phyloP scores from a whole-genome alignment of 164 flowering plant genomes.

The Umbellularia californica region DNA sequence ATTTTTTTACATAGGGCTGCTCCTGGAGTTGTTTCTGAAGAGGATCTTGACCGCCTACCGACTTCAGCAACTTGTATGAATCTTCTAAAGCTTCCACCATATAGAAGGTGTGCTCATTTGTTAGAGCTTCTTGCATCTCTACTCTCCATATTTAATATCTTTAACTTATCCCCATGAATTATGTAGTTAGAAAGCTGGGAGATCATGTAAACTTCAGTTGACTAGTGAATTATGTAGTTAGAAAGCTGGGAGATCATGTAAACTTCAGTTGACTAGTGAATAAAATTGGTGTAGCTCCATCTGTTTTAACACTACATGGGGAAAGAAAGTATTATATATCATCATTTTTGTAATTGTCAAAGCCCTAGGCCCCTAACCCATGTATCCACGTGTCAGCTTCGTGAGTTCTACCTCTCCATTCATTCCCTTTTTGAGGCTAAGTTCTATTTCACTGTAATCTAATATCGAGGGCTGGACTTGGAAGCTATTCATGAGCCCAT shows the following conservation, averaged over 20 bases:
- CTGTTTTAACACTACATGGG: not conserved
- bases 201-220: no score
- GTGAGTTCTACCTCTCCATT: no score
- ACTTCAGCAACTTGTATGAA: slow-evolving; percentile 99
- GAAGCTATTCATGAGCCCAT: no score
- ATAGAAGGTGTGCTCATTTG: slow-evolving; percentile 50
- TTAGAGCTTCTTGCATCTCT: not conserved
- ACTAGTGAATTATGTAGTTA: not conserved
- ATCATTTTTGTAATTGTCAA: no score
- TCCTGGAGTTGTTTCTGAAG: slow-evolving; percentile 67
- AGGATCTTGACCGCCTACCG: slow-evolving; percentile 83
- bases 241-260: not conserved
- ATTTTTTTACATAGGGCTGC: slow-evolving; percentile 51
- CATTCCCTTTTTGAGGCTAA: no score
- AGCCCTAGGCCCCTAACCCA: no score
- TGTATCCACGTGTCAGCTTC: no score
- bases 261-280: not conserved
- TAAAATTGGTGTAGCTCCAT: not conserved
- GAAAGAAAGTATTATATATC: not conserved
- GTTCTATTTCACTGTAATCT: no score
- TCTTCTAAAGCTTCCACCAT: slow-evolving; percentile 97
- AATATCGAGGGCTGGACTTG: no score
- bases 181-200: not conserved
- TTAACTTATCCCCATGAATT: not conserved
- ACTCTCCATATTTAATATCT: no score